Evolutionary conservation across 768 basidiomycete species (phyloP), one percentile per base, ranked within the genome.

Genomic region (Hericium erinaceus): DNA sequence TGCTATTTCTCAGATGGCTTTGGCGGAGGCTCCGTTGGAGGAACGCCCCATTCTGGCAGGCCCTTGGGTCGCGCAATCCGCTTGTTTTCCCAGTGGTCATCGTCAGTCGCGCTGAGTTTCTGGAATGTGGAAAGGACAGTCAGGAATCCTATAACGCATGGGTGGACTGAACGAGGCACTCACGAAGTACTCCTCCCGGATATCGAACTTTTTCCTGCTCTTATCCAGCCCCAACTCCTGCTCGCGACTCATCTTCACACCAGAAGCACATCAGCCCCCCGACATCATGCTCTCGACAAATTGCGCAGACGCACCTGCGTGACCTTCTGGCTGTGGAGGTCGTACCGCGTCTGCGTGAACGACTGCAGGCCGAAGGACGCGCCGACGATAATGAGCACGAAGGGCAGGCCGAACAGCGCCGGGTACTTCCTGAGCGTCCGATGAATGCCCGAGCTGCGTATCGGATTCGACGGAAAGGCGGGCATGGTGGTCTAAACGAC

Each of bases 131-230:
- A 37, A 16, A 22, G 38, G 13, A 24, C 39, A 40, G 57, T 24
- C 50, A 3, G 8, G 54, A 13, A 18, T 58, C 39, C 41, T 11
- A 46, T 18, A n/a, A 37, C 26, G 15, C 2, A 48, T 22, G 16
- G 6, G 39, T 7, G 39, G 26, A 24, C 2, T n/a, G 24, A 2
- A 24, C 10, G 48, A 26, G 15, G 10, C 10, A 84, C 92, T 72
- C 72, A 97, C 95, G 67, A 87, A 98, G 70, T 98, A 99, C 67
- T 97, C 95, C 68, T 98, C 95, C 55, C 92, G 76, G 16, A 97
- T 89, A 70, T 98, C 95, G 58, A 97, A 85, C 74, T 83, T 88
- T 73, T 85, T 87, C 71, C 86, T 78, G 56, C 74, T 74, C 67
- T 77, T 81, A 60, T 85, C 77, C 64, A 94, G 74, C 10, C 83